Evolutionary conservation across 192 early-diverging fungal species (phyloP), one percentile per base, ranked within the genome.

Genomic region (Polychytrium aggregatum): DNA sequence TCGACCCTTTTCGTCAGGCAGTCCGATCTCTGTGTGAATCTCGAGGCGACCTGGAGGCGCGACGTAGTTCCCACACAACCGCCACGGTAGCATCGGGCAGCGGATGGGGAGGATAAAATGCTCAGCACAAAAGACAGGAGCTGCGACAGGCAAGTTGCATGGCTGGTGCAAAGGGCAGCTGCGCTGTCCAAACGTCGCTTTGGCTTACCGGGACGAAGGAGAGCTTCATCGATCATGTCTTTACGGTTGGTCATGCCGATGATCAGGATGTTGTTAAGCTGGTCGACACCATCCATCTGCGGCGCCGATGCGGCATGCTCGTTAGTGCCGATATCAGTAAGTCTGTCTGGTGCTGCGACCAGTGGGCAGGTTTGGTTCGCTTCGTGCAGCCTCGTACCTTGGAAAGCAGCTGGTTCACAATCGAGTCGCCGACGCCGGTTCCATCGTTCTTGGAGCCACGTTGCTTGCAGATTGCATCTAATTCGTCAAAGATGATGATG

Each of bases 241-340:
- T 89, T 78, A 52, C 92, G 65, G 63, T 96, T 98, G 41, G 95
- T 98, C 95, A 98, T 98, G 56, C 92, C 92, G 53, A 98, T 95
- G 34, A 95, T 84, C 55, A 95, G 62, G 41, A 98, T 92, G 64
- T 98, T 98, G 69, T 96, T 98, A 50, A 98, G 67, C 62, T 96
- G 92, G 36, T 96, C 91, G 7, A 98, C 92, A 76, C 92, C 95
- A 64, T 98, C 92, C 87, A 98, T 91, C 77, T 81, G 53, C n/a
- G n/a, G n/a, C 35, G 42, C 20, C 8, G n/a, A n/a, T n/a, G n/a
- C n/a, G n/a, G n/a, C n/a, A n/a, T n/a, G n/a, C n/a, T n/a, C n/a
- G n/a, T n/a, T n/a, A n/a, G n/a, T n/a, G n/a, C n/a, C n/a, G n/a
- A n/a, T n/a, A n/a, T n/a, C n/a, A n/a, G n/a, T n/a, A n/a, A n/a